Evolutionary conservation across 192 early-diverging fungal species (phyloP).

Genomic region (Pecoramyces ruminantium): DNA sequence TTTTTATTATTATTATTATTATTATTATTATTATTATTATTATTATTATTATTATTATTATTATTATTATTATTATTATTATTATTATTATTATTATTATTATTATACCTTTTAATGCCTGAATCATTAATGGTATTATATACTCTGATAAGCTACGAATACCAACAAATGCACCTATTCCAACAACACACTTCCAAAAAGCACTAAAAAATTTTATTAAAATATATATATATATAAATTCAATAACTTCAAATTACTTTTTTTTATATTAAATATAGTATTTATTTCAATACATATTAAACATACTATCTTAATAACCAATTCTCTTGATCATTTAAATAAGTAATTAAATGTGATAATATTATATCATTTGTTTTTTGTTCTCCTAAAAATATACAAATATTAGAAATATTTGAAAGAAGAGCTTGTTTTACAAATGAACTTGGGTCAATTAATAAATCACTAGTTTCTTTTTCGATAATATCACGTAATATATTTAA

Average conservation of each 20-base stretch:
- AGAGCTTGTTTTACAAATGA: conserved; percentile 71
- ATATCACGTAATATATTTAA: conserved; percentile 57
- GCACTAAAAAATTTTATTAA: conserved; percentile 50
- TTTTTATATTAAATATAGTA: neutral
- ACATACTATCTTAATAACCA: conserved; percentile 74
- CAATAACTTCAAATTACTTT: too few species aligned
- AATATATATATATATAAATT: too few species aligned
- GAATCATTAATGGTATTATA: conserved; percentile 81
- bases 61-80: too few species aligned
- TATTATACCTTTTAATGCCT: conserved; percentile 46
- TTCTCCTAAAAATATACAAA: conserved; percentile 70
- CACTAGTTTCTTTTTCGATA: conserved; percentile 65
- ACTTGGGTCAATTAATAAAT: conserved; percentile 62
- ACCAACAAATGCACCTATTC: conserved; percentile 76
- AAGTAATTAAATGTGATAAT: conserved; percentile 87
- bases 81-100: neutral
- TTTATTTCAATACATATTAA: neutral
- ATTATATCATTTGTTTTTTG: conserved; percentile 66
- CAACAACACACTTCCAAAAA: conserved; percentile 86
- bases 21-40: too few species aligned
- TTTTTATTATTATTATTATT: too few species aligned
- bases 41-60: too few species aligned
- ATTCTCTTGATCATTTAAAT: conserved; percentile 76
- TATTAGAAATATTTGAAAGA: conserved; percentile 56
- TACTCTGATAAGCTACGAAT: conserved; percentile 75